Conservation (phyloP, 2,329 filamentous ascomycete genomes). For the Xylariaceae sp. region DNA sequence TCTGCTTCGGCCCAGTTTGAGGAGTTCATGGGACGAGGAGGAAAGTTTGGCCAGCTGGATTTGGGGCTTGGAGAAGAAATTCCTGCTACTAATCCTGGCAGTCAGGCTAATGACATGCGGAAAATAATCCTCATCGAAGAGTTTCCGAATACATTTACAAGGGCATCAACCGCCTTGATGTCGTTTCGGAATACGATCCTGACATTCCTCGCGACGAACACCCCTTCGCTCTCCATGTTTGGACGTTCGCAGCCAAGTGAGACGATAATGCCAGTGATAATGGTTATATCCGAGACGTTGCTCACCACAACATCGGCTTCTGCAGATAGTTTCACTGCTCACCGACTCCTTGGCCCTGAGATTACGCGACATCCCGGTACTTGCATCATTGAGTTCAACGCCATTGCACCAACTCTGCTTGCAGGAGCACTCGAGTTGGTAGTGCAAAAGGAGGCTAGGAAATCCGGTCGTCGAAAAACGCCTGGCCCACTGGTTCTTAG, state of each 20-base stretch:
- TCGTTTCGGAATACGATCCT: constrained; percentile 73
- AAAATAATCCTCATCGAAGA: constrained; percentile 74
- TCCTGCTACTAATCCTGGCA: constrained; percentile 5
- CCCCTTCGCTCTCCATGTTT: constrained; percentile 49
- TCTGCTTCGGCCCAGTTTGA: constrained; percentile 81
- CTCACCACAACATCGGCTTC: constrained; percentile 80
- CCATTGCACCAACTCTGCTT: constrained; percentile 81
- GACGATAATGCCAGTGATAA: constrained; percentile 67
- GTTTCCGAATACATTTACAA: constrained; percentile 71
- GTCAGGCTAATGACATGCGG: constrained; percentile 23
- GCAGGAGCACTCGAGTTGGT: constrained; percentile 78
- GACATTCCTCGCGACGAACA: constrained; percentile 67
- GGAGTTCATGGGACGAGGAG: constrained; percentile 80
- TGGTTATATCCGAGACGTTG: constrained; percentile 88
- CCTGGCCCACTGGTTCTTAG: constrained; percentile 77
- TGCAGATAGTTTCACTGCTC: constrained; percentile 87
- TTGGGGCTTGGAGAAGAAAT: constrained; percentile 23
- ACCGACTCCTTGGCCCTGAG: constrained; percentile 81
- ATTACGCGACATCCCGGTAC: constrained; percentile 78
- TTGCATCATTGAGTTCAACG: constrained; percentile 85
- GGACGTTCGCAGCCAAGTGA: constrained; percentile 37
- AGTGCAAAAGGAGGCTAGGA: constrained; percentile 78
- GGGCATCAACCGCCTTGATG: constrained; percentile 58
- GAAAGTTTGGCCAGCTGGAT: constrained; percentile 72
- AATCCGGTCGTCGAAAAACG: constrained; percentile 69